These are phyloP conservation scores for Sphagnum contortum DNA, from an alignment of 225 moss, liverwort and hornwort genomes.

Conservation along the genomic window DNA sequence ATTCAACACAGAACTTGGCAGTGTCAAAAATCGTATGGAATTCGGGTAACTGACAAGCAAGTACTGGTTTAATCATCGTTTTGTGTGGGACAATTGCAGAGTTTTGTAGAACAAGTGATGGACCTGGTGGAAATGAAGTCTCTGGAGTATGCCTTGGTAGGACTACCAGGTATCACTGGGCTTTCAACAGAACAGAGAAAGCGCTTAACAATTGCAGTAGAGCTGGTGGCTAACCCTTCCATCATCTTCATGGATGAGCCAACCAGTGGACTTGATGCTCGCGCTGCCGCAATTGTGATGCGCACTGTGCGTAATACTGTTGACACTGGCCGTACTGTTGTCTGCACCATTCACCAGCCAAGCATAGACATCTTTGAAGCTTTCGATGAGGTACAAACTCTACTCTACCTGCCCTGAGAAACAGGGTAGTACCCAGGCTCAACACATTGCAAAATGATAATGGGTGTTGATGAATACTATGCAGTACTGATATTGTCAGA, in stretches of 20 bases:
- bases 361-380: slow-evolving; percentile 40
- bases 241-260: slow-evolving; percentile 46
- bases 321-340: slow-evolving; percentile 33
- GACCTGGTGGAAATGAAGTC: slow-evolving; percentile 27
- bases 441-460: too few species aligned
- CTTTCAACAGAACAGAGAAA: slow-evolving; percentile 37
- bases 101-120: slow-evolving; percentile 27
- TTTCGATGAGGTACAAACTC: slow-evolving; percentile 30
- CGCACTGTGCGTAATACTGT: slow-evolving; percentile 28
- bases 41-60: neutral
- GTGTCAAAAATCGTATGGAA: neutral
- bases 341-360: slow-evolving; percentile 43
- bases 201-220: slow-evolving; percentile 32
- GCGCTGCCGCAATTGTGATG: slow-evolving; percentile 31
- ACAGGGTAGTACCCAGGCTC: neutral
- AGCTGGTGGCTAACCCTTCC: slow-evolving; percentile 36
- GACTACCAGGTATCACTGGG: slow-evolving; percentile 26
- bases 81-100: slow-evolving; percentile 13
- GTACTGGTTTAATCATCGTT: neutral
- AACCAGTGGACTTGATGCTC: slow-evolving; percentile 35
- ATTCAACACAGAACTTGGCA: too few species aligned
- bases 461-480: too few species aligned
- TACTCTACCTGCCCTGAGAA: too few species aligned
- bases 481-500: too few species aligned
- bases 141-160: slow-evolving; percentile 19